Base-by-base conservation (phyloP, 352 stramenopile species). In the Phytophthora kernoviae region DNA sequence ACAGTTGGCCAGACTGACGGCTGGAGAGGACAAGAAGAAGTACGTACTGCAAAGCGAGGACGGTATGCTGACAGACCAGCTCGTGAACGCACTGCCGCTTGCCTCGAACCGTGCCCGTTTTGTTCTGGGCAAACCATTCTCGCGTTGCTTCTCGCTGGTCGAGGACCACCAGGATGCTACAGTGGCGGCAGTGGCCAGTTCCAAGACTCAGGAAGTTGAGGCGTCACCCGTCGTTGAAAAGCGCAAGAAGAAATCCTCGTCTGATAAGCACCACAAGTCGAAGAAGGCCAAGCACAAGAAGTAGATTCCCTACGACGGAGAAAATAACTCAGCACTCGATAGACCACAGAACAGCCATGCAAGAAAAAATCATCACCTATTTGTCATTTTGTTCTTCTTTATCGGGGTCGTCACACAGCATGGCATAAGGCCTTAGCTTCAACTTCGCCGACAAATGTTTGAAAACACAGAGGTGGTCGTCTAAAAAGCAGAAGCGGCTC, bases 401-500 rank as follows among this genome's bases (percentile, higher is more conserved):
- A n/a, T n/a, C 54, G 34, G 40, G 32, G 34, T 50, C 34, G 36
- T 37, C 34, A 42, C 39, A 37, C 17, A 41, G 24, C 24, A 30
- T 30, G 6, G 24, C 30, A 37, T 22, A 39, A 39, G 37, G 42
- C 48, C 17, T 30, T 54, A n/a, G 40, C 17, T 58, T 45, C 47
- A 33, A 62, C 30, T 18, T 47, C 30, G 33, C 15, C 15, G 47
- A 50, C 36, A 32, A 30, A 22, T 55, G 50, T 47, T 41, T 66
- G 30, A 41, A 52, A 60, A 53, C 42, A 21, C 47, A 66, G 42
- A 65, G 48, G 34, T 65, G 53, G 40, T 62, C 46, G 55, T 84
- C 74, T 92, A 94, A 83, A 94, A 90, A 94, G 74, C 62, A 94
- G 58, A 57, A 94, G 70, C 41, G 78, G 77, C 65, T 91, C 75